Evolutionary conservation across 148 eudicot genomes (phyloP), one percentile per base, ranked within the genome.

Genomic region (Vaccinium macrocarpon): DNA sequence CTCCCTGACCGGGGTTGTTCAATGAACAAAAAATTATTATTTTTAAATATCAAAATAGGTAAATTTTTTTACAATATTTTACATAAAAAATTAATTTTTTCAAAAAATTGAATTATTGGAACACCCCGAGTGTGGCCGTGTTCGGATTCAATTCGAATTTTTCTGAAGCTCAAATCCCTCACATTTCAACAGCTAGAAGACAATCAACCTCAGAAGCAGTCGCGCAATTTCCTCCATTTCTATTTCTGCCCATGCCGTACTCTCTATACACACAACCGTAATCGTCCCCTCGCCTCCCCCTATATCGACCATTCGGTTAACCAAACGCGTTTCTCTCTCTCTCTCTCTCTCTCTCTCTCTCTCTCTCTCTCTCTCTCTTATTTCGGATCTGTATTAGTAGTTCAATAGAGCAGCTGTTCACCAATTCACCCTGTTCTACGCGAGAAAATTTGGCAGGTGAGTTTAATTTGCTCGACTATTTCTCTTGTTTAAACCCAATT

Each of bases 131-230:
- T 42, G 46, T 5, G 5, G 5, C 46, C 46, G 46, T 42, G 46
- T 42, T 42, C 4, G 46, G 46, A 35, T 42, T 42, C 6, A 5
- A 42, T 42, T 42, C 46, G 46, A 42, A 42, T 0, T 42, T 42
- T 42, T 42, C 52, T 15, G 38, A 68, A 68, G 35, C 8, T 12
- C 35, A 68, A 68, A 68, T 29, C 38, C 38, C 73, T 5, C 38
- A 4, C 38, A 27, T 4, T 25, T 27, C 73, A 35, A 5, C 61
- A 2, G 19, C 46, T 3, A 16, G 10, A 52, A 8, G 81, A 27
- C 82, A 23, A 16, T 75, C 82, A 18, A 18, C 8, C 9, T 80
- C 19, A n/a, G 71, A 80, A 80, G 82, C 35, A 80, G 53, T 72
- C 72, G 46, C 8, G 82, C 18, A n/a, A 42, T 61, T 80, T 61